Base-by-base conservation (phyloP, 352 stramenopile species). In the Aphanomyces stellatus region DNA sequence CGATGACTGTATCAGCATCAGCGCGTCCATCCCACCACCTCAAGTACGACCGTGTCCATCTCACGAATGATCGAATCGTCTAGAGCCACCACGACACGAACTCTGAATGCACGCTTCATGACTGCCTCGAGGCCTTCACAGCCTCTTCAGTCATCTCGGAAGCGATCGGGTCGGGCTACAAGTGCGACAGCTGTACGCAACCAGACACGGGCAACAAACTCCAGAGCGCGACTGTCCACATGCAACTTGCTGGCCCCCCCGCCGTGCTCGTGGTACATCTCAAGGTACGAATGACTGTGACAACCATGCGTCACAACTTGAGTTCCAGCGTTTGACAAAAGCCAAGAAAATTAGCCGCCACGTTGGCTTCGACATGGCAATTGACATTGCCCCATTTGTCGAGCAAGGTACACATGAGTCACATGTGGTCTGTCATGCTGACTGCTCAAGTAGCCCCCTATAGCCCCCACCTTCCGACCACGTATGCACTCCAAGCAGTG, bases 201-300 rank as follows among this genome's bases (percentile, higher is more conserved):
- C n/a, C n/a, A n/a, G 57, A 40, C 40, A 4, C 17, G 22, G 35
- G 4, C 5, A 27, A 31, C 28, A 75, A 81, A 56, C 79, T 65
- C 22, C 78, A 76, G 1, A 80, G 88, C 53, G 82, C 82, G 1
- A 74, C 65, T 4, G 84, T 91, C 76, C 76, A 77, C 35, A 22
- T 87, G 30, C 72, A 77, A 15, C 69, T 91, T 13, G 83, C 76
- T 19, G 65, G 71, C 19, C 53, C 87, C 22, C 79, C 82, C 27
- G 73, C 73, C 10, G 73, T 91, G 19, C 79, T 91, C 1, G 76
- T 87, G 35, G 59, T 91, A 37, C 82, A 91, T 65, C 73, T 91
- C 17, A 91, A 91, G 63, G 78, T 82, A 24, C 60, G 7, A 10
- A 53, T 86, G 0, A 73, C 73, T 11, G 76, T 79, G 1, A 68